Percentiles rank a stretch among this genome's conserved stretches.
Conservation (phyloP, 768 basidiomycete genomes). For the Chalciporus pseudorubinellus region DNA sequence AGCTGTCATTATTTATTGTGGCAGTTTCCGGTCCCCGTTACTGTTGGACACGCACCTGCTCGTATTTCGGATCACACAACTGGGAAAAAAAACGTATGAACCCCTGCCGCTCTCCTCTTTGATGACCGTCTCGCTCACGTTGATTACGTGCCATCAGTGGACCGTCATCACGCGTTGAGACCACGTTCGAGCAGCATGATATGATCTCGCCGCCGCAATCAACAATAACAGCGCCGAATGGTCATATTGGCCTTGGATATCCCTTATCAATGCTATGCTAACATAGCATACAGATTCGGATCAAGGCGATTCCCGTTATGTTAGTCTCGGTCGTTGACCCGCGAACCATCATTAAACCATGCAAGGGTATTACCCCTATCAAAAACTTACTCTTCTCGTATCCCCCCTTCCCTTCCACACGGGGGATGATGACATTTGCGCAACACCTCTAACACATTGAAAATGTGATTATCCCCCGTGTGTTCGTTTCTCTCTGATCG, state of each 20-base stretch:
- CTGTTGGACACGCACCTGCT: neutral
- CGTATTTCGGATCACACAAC: slow-evolving; percentile 8
- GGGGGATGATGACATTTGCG: too few relatives aligned
- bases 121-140: slow-evolving; percentile 5
- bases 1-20: slow-evolving; percentile 1
- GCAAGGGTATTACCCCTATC: neutral
- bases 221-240: neutral
- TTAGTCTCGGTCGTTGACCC: neutral
- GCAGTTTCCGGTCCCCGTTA: neutral
- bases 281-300: slow-evolving; percentile 3
- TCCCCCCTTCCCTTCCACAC: too few relatives aligned
- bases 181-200: neutral
- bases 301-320: neutral
- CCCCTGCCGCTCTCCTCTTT: neutral
- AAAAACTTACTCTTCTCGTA: neutral
- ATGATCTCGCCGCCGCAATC: too few relatives aligned
- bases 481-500: neutral
- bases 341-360: too few relatives aligned
- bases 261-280: neutral
- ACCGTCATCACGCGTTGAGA: neutral
- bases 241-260: neutral
- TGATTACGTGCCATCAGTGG: slow-evolving; percentile 5
- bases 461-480: neutral
- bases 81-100: slow-evolving; percentile 5
- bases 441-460: too few relatives aligned